Percentiles rank a stretch among this genome's conserved stretches.
Evolutionary conservation across 164 flowering plant genomes (phyloP).

Genomic region (Kalanchoe fedtschenkoi): DNA sequence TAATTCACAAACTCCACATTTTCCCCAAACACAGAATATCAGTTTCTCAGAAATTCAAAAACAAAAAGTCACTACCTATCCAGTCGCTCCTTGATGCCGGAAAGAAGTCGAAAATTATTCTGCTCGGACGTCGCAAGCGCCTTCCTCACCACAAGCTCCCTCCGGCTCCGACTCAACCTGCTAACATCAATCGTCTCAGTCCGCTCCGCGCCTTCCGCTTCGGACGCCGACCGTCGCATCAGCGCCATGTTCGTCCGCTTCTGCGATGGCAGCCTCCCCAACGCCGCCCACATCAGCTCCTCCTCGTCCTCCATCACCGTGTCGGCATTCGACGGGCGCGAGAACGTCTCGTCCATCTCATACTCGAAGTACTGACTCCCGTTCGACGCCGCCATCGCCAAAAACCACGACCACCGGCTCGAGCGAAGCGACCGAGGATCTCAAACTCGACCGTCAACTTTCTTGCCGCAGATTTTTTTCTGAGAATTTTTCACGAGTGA

Average conservation of each 20-base stretch:
- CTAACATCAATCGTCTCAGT: constrained; percentile 54
- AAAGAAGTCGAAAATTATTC: constrained; percentile 56
- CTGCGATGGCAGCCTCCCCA: constrained; percentile 56
- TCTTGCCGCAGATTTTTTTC: no score
- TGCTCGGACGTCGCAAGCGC: constrained; percentile 76
- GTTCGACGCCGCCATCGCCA: constrained; percentile 6
- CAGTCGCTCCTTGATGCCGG: constrained; percentile 68
- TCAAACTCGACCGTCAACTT: no score
- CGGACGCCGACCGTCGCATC: constrained; percentile 22
- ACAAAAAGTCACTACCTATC: constrained; percentile 39
- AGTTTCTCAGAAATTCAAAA: neutral
- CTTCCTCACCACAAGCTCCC: constrained; percentile 52
- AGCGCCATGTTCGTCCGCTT: constrained; percentile 43
- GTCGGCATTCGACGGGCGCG: constrained; percentile 58
- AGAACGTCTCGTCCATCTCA: neutral
- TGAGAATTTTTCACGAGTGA: no score
- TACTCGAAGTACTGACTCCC: constrained; percentile 4
- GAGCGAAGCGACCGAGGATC: no score
- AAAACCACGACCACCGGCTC: no score
- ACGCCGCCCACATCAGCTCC: constrained; percentile 72
- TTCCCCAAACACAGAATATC: neutral
- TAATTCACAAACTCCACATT: neutral
- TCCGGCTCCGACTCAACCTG: constrained; percentile 38
- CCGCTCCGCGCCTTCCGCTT: constrained; percentile 6
- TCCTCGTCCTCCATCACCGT: constrained; percentile 49